Base-by-base conservation (phyloP, 1,284 basidiomycete species). In the Rhizoctonia solani region DNA sequence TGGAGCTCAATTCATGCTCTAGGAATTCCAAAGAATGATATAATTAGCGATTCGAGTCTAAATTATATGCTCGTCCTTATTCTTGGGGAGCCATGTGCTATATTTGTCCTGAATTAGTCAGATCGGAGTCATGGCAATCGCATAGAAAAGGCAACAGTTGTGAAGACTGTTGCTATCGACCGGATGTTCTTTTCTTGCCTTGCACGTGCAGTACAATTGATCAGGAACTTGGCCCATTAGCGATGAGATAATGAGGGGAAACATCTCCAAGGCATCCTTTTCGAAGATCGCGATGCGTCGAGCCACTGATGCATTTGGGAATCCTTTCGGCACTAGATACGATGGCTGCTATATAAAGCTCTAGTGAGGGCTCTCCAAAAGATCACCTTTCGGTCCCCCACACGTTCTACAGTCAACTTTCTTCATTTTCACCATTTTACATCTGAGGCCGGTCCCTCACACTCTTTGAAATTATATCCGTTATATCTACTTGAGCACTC, bases 401-500 rank as follows among this genome's bases (percentile, higher is more conserved):
- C 37, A 42, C 54, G 13, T 23, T 41, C 54, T 16, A 34, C 29
- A 14, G 23, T 42, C 30, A 19, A 29, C 54, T 56, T 44, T 56
- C 39, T 27, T 34, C 39, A 42, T 39, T 39, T 39, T 23, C 54
- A n/a, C n/a, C n/a, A n/a, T n/a, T n/a, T n/a, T n/a, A n/a, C n/a
- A n/a, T n/a, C n/a, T n/a, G 54, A 56, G 39, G 54, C 39, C 54
- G 54, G 54, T 56, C 39, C 54, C 54, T 56, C 54, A 56, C 54
- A 27, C 23, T 56, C 54, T 2, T 56, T 56, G 14, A 39, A 8
- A 56, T n/a, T n/a, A 39, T 19, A 13, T 23, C 19, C 34, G 23
- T 37, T 30, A n/a, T 41, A 44, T 56, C 39, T 37, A 56, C 37
- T 56, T 41, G 39, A 56, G 39, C n/a, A n/a, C n/a, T n/a, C n/a